Percentiles rank a stretch among this genome's conserved stretches.
Evolutionary conservation across 768 basidiomycete species (phyloP).

Genomic region (Lepiota venenata): DNA sequence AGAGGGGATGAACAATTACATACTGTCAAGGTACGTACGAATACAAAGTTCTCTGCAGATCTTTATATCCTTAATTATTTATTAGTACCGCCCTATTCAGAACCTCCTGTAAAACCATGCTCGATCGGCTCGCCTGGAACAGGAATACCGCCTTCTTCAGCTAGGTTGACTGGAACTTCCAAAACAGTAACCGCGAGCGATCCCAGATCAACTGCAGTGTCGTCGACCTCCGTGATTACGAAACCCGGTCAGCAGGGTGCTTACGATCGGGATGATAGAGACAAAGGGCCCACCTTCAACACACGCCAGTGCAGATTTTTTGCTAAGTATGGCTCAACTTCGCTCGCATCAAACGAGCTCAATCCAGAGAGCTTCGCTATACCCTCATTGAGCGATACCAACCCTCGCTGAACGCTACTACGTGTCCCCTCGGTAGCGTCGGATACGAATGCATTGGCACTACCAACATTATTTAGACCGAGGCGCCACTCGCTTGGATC

Average conservation of each 20-base stretch:
- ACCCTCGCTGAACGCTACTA: constrained; percentile 40
- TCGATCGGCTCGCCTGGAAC: too few relatives aligned
- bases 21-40: too few relatives aligned
- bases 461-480: constrained; percentile 36
- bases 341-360: constrained; percentile 25
- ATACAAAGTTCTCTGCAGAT: too few relatives aligned
- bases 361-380: constrained; percentile 25
- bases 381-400: constrained; percentile 33
- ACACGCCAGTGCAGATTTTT: constrained; percentile 36
- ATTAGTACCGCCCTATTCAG: too few relatives aligned
- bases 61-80: too few relatives aligned
- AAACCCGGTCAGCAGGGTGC: background rate
- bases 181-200: background rate
- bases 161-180: background rate
- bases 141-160: too few relatives aligned
- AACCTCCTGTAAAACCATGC: too few relatives aligned
- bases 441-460: constrained; percentile 40
- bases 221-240: constrained; percentile 1
- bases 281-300: constrained; percentile 19
- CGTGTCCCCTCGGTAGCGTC: constrained; percentile 27
- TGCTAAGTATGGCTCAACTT: constrained; percentile 33
- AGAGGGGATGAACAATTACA: too few relatives aligned
- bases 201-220: background rate
- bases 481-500: constrained; percentile 34
- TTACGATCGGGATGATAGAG: background rate